Conservation (phyloP, 768 basidiomycete genomes). For the Coprinopsis strossmayeri region DNA sequence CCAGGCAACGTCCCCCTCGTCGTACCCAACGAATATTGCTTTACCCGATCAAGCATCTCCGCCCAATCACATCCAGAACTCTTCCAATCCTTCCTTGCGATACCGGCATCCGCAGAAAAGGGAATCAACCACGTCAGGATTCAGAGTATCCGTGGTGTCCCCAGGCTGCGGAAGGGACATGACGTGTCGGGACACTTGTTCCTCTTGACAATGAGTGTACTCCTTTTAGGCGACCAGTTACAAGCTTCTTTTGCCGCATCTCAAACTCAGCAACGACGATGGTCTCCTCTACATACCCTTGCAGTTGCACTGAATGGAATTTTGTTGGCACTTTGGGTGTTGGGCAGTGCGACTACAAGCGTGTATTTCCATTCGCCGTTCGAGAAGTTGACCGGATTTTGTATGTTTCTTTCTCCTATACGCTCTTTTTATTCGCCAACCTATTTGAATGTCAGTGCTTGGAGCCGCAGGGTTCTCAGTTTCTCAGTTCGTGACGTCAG, state of each 20-base stretch:
- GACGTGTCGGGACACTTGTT: constrained; percentile 95
- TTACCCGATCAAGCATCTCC: constrained; percentile 41
- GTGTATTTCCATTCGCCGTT: constrained; percentile 86
- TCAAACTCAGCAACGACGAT: constrained; percentile 22
- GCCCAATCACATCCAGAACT: constrained; percentile 56
- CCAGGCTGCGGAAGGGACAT: constrained; percentile 73
- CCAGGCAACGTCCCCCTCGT: constrained; percentile 48
- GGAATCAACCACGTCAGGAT: neutral
- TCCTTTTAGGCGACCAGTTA: constrained; percentile 79
- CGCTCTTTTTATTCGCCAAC: neutral
- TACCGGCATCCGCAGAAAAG: constrained; percentile 11
- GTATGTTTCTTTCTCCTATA: constrained; percentile 39
- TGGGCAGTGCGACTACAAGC: constrained; percentile 74
- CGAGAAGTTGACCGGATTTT: constrained; percentile 82
- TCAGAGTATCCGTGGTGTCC: constrained; percentile 25
- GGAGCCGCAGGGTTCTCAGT: neutral
- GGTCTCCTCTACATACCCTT: constrained; percentile 37
- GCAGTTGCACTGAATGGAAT: constrained; percentile 40
- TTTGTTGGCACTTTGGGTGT: constrained; percentile 59
- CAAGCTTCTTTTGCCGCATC: constrained; percentile 37
- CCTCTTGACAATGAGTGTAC: constrained; percentile 69
- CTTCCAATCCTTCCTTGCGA: constrained; percentile 37
- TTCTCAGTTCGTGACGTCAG: neutral
- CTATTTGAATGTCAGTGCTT: neutral
- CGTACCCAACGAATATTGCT: constrained; percentile 56